Evolutionary conservation across 2,329 filamentous ascomycete species (phyloP), one percentile per base, ranked within the genome.

Genomic region (Huntiella bhutanensis): DNA sequence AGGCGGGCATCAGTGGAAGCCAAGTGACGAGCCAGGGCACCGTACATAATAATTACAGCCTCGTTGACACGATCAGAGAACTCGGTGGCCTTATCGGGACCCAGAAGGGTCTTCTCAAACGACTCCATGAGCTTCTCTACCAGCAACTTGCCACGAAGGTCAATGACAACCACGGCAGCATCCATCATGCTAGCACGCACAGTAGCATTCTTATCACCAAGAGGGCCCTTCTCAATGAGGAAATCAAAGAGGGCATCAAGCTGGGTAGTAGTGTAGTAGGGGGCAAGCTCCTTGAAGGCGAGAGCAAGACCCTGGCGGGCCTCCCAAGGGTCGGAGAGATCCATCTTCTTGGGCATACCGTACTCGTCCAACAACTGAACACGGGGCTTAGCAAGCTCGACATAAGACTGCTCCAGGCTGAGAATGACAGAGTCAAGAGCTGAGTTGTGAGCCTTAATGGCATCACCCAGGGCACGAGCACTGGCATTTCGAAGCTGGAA

Each of bases 31-130:
- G 87, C 91, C 34, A 98, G 66, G 44, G 92, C 88, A 58, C 91
- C 91, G 55, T 98, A 98, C 59, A 98, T 80, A 55, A 98, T 91
- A 54, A 98, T 87, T 45, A 98, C 87, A 13, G 92, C 91, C 63
- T 98, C 91, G 54, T 95, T 95, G 52, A 96, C 82, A 50, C 85
- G 75, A 60, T 98, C 92, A 13, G 83, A 79, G 46, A 80, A 75
- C 53, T 87, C 77, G 1, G 80, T 86, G 48, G 77, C 80, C 58
- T 81, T 83, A 59, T 91, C 84, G 2, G 86, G 82, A 2, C 77
- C 78, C 57, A 88, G 86, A n/a, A 98, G 68, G 0, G 84, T 86
- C 17, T 71, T 72, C 60, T 98, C 91, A 56, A 96, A 92, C 11
- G 88, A 77, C 55, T 80, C 75, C 87, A 98, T 98, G 46, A 98